Percentiles rank a stretch among this genome's conserved stretches.
Conservation (phyloP, 495 filamentous ascomycete species). For the Aspergillus mulundensis region DNA sequence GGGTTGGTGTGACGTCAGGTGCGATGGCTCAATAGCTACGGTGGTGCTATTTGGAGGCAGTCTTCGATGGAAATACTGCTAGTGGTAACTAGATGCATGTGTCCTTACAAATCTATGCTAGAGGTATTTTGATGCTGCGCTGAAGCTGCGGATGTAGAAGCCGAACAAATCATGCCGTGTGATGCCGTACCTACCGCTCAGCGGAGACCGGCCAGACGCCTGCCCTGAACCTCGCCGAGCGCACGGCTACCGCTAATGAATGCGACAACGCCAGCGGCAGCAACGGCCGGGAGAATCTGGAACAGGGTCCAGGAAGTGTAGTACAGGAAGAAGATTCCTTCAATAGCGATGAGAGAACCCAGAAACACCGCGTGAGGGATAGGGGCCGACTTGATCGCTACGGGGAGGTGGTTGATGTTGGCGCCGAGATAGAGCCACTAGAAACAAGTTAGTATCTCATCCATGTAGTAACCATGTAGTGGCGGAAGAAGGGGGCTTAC, state of each 20-base stretch:
- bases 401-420: slow-evolving; percentile 74
- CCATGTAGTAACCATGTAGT: too few relatives aligned
- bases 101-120: background rate
- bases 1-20: background rate
- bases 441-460: slow-evolving; percentile 8
- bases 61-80: background rate
- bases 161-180: background rate
- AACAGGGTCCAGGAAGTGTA: slow-evolving; percentile 93
- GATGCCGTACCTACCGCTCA: slow-evolving; percentile 44
- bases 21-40: slow-evolving; percentile 5
- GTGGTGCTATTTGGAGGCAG: background rate
- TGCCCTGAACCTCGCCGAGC: slow-evolving; percentile 84
- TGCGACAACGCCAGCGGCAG: slow-evolving; percentile 60
- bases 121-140: background rate
- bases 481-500: slow-evolving; percentile 50
- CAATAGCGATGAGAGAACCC: slow-evolving; percentile 77
- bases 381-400: slow-evolving; percentile 68
- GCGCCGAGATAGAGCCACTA: slow-evolving; percentile 80
- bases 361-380: slow-evolving; percentile 78
- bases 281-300: slow-evolving; percentile 73
- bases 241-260: slow-evolving; percentile 90
- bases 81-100: background rate
- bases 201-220: slow-evolving; percentile 75
- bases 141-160: background rate
- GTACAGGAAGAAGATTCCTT: slow-evolving; percentile 92